Evolutionary conservation across 1,284 basidiomycete genomes (phyloP).

Genomic region (Volvariella surrecta): DNA sequence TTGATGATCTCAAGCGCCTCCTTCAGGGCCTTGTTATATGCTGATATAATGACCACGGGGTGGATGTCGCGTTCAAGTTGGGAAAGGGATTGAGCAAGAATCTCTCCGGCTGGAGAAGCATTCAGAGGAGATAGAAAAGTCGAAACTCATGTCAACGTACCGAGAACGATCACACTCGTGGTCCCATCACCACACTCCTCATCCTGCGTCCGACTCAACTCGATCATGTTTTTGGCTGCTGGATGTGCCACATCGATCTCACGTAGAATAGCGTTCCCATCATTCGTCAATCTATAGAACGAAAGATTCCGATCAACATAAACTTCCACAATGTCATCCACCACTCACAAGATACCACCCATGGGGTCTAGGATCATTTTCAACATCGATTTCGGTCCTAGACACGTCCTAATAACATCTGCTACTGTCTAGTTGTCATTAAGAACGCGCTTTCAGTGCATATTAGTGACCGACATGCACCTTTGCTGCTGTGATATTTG

Average conservation of each 20-base stretch:
- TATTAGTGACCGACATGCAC: conserved; percentile 30
- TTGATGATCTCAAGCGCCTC: conserved; percentile 87
- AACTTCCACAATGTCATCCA: conserved; percentile 3
- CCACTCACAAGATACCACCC: conserved; percentile 86
- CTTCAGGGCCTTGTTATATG: conserved; percentile 93
- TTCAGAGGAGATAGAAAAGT: not conserved
- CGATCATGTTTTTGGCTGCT: conserved; percentile 99
- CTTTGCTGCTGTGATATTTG: conserved; percentile 97
- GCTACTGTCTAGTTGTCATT: conserved; percentile 72
- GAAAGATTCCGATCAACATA: not conserved
- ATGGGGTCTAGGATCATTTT: conserved; percentile 99
- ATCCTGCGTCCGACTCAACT: conserved; percentile 94
- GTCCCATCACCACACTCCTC: conserved; percentile 99
- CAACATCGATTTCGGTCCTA: conserved; percentile 96
- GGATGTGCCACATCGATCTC: conserved; percentile 99
- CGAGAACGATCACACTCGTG: conserved; percentile 95
- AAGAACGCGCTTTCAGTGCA: conserved; percentile 5
- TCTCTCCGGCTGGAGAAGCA: conserved; percentile 79
- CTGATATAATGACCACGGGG: conserved; percentile 97
- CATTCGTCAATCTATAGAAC: conserved; percentile 85
- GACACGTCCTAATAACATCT: conserved; percentile 97
- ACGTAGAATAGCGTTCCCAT: conserved; percentile 94
- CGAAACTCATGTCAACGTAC: conserved; percentile 34
- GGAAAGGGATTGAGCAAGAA: conserved; percentile 90
- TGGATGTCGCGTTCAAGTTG: conserved; percentile 96